These are phyloP conservation scores for Clitopilus passeckerianus DNA, from an alignment of 768 basidiomycete genomes.

Conservation along the genomic window DNA sequence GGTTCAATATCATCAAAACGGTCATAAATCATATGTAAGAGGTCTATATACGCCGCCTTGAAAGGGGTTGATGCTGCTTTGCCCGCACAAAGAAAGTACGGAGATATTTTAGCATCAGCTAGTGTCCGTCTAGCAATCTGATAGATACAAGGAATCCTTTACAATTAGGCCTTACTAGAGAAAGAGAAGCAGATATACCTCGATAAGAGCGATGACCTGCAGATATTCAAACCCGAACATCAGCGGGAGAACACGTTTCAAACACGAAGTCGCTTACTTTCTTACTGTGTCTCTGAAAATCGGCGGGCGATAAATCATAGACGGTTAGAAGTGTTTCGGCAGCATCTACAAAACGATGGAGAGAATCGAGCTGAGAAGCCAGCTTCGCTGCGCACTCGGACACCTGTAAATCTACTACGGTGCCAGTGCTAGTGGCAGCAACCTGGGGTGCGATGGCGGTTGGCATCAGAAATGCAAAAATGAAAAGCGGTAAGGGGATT, in stretches of 20 bases:
- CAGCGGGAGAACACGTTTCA: background rate
- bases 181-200: conserved; percentile 30
- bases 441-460: conserved; percentile 2
- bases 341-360: conserved; percentile 26
- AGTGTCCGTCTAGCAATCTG: conserved; percentile 44
- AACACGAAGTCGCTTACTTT: conserved; percentile 21
- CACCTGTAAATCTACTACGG: background rate
- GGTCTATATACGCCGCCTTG: conserved; percentile 45
- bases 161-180: background rate
- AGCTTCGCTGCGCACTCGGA: conserved; percentile 20
- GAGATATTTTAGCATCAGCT: conserved; percentile 30
- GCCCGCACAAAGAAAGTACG: conserved; percentile 44
- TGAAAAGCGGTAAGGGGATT: background rate
- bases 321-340: conserved; percentile 21
- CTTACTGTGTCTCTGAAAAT: conserved; percentile 24
- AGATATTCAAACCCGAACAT: conserved; percentile 6
- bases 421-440: conserved; percentile 3
- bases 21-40: conserved; percentile 36
- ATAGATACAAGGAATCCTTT: conserved; percentile 1
- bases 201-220: conserved; percentile 46
- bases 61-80: conserved; percentile 28
- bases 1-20: conserved; percentile 26
- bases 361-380: conserved; percentile 21
- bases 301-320: conserved; percentile 11
- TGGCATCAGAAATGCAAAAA: conserved; percentile 7